Percentiles rank a stretch among this genome's conserved stretches.
Evolutionary conservation across 768 basidiomycete genomes (phyloP).

Genomic region (Boletus bicolor): DNA sequence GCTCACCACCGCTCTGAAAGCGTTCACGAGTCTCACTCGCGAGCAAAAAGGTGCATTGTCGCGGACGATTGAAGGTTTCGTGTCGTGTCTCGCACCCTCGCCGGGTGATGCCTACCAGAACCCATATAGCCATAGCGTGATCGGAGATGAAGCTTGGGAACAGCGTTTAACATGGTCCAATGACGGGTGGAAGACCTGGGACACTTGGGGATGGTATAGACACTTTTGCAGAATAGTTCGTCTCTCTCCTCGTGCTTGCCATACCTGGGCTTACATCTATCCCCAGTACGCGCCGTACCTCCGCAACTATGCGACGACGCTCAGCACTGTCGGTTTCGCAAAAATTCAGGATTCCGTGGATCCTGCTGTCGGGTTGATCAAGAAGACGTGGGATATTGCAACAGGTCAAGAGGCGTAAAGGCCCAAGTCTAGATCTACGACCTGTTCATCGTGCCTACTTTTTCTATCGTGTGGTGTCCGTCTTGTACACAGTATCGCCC

Average conservation of each 20-base stretch:
- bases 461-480: not conserved
- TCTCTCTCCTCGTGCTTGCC: not conserved
- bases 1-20: constrained; percentile 69
- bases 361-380: constrained; percentile 55
- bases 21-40: constrained; percentile 65
- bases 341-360: constrained; percentile 58
- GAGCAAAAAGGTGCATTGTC: constrained; percentile 77
- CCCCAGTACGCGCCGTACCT: constrained; percentile 76
- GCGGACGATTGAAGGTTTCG: constrained; percentile 73
- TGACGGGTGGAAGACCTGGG: constrained; percentile 81
- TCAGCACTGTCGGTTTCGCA: constrained; percentile 65
- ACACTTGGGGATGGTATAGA: constrained; percentile 88
- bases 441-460: not conserved
- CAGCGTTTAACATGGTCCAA: constrained; percentile 65
- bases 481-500: not conserved
- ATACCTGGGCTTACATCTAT: not conserved
- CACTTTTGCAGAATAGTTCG: constrained; percentile 82
- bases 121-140: constrained; percentile 50
- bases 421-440: not conserved
- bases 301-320: constrained; percentile 67
- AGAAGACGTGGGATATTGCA: constrained; percentile 68
- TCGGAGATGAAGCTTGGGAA: constrained; percentile 68
- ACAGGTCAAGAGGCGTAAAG: constrained; percentile 51
- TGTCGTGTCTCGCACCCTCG: constrained; percentile 53
- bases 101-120: constrained; percentile 45